These are phyloP conservation scores for Apiotrichum porosum DNA, from an alignment of 1,284 basidiomycete species.

Conservation along the genomic window DNA sequence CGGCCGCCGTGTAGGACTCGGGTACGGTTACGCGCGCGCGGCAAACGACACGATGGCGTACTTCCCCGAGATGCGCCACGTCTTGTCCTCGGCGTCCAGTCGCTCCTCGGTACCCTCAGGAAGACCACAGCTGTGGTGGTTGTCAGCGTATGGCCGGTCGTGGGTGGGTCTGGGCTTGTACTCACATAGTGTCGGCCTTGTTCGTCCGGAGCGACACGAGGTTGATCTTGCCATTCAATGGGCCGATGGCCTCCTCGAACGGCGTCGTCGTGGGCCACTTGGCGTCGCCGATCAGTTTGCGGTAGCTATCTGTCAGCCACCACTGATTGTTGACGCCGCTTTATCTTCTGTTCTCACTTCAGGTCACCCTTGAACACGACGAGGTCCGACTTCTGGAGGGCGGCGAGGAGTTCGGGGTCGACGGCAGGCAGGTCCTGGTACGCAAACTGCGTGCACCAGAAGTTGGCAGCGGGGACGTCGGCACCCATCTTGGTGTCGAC, in stretches of 20 bases:
- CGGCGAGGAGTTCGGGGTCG: constrained; percentile 59
- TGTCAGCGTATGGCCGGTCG: neutral
- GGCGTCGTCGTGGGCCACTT: constrained; percentile 79
- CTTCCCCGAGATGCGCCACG: constrained; percentile 47
- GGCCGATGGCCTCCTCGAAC: constrained; percentile 74
- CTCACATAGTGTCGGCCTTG: constrained; percentile 83
- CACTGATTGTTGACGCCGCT: no score
- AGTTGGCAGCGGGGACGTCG: constrained; percentile 52
- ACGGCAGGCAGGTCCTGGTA: constrained; percentile 71
- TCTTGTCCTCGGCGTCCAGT: constrained; percentile 29
- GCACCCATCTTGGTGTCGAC: constrained; percentile 61
- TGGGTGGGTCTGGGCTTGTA: neutral
- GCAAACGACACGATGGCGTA: constrained; percentile 44
- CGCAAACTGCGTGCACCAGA: constrained; percentile 79
- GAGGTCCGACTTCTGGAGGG: constrained; percentile 63
- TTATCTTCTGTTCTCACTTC: constrained; percentile 56
- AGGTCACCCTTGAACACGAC: constrained; percentile 97
- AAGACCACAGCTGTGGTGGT: constrained; percentile 36
- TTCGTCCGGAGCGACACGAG: constrained; percentile 83
- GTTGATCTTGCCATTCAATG: constrained; percentile 58
- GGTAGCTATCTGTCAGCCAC: constrained; percentile 54
- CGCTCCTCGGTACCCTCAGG: constrained; percentile 35
- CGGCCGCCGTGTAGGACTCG: no score
- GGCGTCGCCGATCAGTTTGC: constrained; percentile 83
- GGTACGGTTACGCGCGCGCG: constrained; percentile 3